These are phyloP conservation scores for Gloeophyllum trabeum DNA, from an alignment of 768 basidiomycete species.

Conservation along the genomic window DNA sequence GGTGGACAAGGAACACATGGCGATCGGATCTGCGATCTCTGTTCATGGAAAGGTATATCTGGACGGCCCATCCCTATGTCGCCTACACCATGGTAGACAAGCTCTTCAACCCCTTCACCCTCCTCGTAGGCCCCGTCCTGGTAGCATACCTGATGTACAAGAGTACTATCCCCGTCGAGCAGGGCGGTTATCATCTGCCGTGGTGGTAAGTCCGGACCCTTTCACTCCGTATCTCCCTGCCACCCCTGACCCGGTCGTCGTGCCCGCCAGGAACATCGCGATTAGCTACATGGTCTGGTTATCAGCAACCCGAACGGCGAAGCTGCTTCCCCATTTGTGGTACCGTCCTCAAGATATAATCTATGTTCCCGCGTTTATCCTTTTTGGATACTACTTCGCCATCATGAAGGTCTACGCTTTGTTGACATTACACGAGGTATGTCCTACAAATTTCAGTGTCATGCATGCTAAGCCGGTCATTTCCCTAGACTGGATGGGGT, in stretches of 20 bases:
- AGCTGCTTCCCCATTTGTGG: constrained; percentile 57
- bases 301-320: constrained; percentile 58
- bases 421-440: constrained; percentile 82
- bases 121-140: constrained; percentile 74
- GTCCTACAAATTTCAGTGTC: constrained; percentile 8
- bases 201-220: constrained; percentile 50
- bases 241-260: background rate
- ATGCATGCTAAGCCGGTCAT: background rate
- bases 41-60: constrained; percentile 81
- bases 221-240: background rate
- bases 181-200: constrained; percentile 73
- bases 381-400: constrained; percentile 91
- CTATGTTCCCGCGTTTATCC: constrained; percentile 53
- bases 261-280: constrained; percentile 48
- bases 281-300: constrained; percentile 62
- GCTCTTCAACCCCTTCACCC: constrained; percentile 76
- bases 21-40: constrained; percentile 79
- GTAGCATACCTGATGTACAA: constrained; percentile 72
- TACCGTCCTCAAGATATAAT: constrained; percentile 44
- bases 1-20: constrained; percentile 96
- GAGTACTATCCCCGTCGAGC: constrained; percentile 50
- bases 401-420: constrained; percentile 92
- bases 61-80: constrained; percentile 79
- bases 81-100: constrained; percentile 88
- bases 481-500: constrained; percentile 76